Conservation (phyloP, 2,329 filamentous ascomycete species). For the Aspergillus sp. region DNA sequence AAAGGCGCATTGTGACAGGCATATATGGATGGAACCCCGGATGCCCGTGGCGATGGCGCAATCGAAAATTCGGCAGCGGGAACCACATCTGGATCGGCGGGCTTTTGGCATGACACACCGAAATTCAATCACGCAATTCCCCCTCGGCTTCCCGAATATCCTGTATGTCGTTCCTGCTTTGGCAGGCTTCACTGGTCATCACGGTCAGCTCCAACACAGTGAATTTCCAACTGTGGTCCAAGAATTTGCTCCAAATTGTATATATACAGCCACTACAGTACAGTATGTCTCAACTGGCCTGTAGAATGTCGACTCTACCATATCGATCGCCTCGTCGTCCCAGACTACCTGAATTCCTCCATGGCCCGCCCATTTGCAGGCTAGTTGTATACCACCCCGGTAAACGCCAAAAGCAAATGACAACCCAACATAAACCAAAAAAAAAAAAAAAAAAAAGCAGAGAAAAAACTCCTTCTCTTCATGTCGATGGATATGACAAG, state of each 20-base stretch:
- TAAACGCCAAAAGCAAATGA: slow-evolving; percentile 6
- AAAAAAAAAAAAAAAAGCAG: slow-evolving; percentile 3
- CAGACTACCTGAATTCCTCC: slow-evolving; percentile 11
- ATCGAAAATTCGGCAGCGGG: background rate
- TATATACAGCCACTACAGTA: slow-evolving; percentile 18
- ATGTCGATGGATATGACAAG: slow-evolving; percentile 16
- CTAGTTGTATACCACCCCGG: background rate
- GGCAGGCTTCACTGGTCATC: background rate
- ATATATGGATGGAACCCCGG: too few relatives aligned
- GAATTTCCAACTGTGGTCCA: background rate
- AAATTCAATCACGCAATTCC: slow-evolving; percentile 20
- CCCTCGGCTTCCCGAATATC: background rate
- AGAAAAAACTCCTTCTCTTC: slow-evolving; percentile 13
- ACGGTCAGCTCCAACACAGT: too few relatives aligned
- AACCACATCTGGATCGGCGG: background rate
- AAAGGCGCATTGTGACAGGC: background rate
- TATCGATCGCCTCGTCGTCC: slow-evolving; percentile 8
- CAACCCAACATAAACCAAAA: slow-evolving; percentile 1
- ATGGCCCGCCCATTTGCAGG: background rate
- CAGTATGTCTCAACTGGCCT: background rate
- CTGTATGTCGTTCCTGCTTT: background rate
- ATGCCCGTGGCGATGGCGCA: too few relatives aligned
- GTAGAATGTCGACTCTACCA: slow-evolving; percentile 11
- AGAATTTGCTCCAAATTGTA: slow-evolving; percentile 9
- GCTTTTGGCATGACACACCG: slow-evolving; percentile 14